Evolutionary conservation across 441 rosid species (phyloP).

Genomic region (Erodium texanum): DNA sequence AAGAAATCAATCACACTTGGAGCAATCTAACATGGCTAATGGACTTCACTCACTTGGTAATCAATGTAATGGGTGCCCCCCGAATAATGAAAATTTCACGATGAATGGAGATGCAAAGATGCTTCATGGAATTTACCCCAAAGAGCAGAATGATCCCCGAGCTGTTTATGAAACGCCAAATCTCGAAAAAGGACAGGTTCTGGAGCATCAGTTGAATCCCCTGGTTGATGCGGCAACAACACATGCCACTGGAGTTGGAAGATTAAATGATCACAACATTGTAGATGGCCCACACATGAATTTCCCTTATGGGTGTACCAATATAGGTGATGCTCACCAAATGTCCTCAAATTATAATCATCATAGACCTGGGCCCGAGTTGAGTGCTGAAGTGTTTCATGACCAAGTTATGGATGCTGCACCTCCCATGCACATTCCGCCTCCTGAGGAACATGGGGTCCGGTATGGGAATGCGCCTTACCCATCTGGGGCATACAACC

Average conservation of each 20-base stretch:
- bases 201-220: conserved; percentile 52
- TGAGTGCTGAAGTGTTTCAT: conserved; percentile 45
- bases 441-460: conserved; percentile 43
- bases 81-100: conserved; percentile 42
- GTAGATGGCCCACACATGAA: conserved; percentile 55
- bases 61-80: conserved; percentile 48
- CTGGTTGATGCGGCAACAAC: conserved; percentile 55
- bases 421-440: conserved; percentile 32
- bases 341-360: conserved; percentile 30
- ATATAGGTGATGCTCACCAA: conserved; percentile 45
- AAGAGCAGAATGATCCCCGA: conserved; percentile 42
- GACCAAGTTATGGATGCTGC: conserved; percentile 43
- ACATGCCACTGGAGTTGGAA: conserved; percentile 48
- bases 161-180: background rate
- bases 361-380: conserved; percentile 52
- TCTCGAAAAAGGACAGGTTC: conserved; percentile 45
- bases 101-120: conserved; percentile 48
- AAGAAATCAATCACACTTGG: conserved; percentile 56
- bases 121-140: conserved; percentile 42
- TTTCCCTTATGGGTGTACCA: conserved; percentile 44
- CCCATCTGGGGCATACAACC: conserved; percentile 47
- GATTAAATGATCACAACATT: conserved; percentile 48
- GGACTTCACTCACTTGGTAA: conserved; percentile 39
- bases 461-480: conserved; percentile 50
- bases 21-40: conserved; percentile 52